Percentiles rank a stretch among this genome's conserved stretches.
Conservation (phyloP, 768 basidiomycete genomes). For the Termitomyces sp. region DNA sequence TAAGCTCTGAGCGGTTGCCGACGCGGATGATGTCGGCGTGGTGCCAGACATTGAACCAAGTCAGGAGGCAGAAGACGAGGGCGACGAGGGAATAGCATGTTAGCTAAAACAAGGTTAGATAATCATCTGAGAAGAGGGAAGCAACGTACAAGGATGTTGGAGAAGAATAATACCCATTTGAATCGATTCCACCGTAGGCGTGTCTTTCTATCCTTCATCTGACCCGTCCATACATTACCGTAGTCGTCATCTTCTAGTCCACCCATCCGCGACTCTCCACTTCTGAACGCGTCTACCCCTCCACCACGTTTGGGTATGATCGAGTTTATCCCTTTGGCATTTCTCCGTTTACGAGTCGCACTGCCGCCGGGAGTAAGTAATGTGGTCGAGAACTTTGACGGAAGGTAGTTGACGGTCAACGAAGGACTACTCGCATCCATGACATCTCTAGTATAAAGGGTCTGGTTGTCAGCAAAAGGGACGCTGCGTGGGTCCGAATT, state of each 20-base stretch:
- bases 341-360: slow-evolving; percentile 18
- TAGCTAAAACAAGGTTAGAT: slow-evolving; percentile 22
- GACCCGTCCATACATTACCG: slow-evolving; percentile 28
- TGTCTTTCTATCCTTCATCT: slow-evolving; percentile 28
- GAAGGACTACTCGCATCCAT: slow-evolving; percentile 19
- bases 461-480: slow-evolving; percentile 27
- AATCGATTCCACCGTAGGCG: slow-evolving; percentile 73
- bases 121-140: background rate
- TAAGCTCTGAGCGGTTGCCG: slow-evolving; percentile 61
- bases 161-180: slow-evolving; percentile 73
- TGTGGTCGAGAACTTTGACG: slow-evolving; percentile 51
- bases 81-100: slow-evolving; percentile 54
- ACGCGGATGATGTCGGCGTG: slow-evolving; percentile 65
- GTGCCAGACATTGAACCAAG: slow-evolving; percentile 73
- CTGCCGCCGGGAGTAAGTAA: slow-evolving; percentile 31
- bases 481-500: slow-evolving; percentile 25
- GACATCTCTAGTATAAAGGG: background rate
- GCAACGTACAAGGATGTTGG: slow-evolving; percentile 44
- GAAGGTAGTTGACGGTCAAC: slow-evolving; percentile 51
- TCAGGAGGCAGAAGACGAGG: slow-evolving; percentile 60
- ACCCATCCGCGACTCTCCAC: slow-evolving; percentile 36
- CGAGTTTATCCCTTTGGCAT: slow-evolving; percentile 17
- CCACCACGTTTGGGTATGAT: slow-evolving; percentile 54
- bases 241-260: slow-evolving; percentile 36
- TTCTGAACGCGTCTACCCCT: slow-evolving; percentile 49